Percentiles rank a stretch among this genome's conserved stretches.
phyloP scores from a whole-genome alignment of 1,139 yeast genomes.

The Diutina ranongensis region DNA sequence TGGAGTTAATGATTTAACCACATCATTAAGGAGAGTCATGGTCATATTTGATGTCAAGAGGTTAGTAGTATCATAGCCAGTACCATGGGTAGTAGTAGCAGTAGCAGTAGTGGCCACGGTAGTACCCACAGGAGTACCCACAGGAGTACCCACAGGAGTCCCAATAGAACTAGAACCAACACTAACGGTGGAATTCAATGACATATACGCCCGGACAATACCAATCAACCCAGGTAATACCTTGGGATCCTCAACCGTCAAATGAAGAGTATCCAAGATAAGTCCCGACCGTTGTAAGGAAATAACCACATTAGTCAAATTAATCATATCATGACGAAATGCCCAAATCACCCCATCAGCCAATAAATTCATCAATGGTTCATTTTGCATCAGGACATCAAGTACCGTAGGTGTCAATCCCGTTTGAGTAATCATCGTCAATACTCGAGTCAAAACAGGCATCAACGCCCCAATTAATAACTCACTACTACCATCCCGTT shows the following conservation, averaged over 20 bases:
- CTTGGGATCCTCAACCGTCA: neutral
- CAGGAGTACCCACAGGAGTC: neutral
- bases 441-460: neutral
- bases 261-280: neutral
- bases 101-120: too few species aligned
- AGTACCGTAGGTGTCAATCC: neutral
- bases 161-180: neutral
- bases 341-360: conserved; percentile 4
- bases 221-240: neutral
- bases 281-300: neutral
- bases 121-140: too few species aligned
- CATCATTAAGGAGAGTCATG: neutral
- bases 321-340: neutral
- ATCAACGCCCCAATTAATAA: neutral
- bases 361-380: neutral
- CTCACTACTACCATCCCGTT: neutral
- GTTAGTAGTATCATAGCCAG: neutral
- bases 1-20: neutral
- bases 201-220: neutral
- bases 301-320: neutral
- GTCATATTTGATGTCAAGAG: too few species aligned
- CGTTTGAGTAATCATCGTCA: neutral
- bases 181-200: neutral
- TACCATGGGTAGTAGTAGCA: neutral
- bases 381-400: neutral